Evolutionary conservation across 1,139 yeast genomes (phyloP).

Genomic region (Blastobotrys aristatus): DNA sequence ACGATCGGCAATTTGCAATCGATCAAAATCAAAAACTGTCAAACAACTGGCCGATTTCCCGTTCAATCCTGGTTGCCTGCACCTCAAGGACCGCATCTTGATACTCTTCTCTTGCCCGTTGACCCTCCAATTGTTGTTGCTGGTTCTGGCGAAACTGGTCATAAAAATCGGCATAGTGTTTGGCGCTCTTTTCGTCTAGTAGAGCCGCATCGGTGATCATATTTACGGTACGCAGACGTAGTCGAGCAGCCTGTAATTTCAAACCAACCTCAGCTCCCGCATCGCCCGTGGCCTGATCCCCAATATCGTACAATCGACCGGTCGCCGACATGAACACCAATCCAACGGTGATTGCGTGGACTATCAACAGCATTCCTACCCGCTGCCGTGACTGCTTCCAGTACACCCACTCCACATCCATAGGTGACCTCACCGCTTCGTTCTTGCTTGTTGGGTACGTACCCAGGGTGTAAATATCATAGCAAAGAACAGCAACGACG

Average conservation of each 20-base stretch:
- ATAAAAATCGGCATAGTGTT: not conserved
- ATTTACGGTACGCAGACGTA: not conserved
- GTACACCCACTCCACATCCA: conserved; percentile 22
- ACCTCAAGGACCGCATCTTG: conserved; percentile 1
- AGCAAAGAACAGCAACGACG: conserved; percentile 9
- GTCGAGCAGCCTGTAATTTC: too few relatives aligned
- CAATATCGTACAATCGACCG: conserved; percentile 20
- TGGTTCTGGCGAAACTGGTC: not conserved
- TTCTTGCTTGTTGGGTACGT: conserved; percentile 15
- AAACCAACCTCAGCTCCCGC: not conserved
- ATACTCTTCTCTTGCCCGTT: not conserved
- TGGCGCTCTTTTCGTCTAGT: not conserved
- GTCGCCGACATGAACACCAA: conserved; percentile 21
- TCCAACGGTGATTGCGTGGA: conserved; percentile 18
- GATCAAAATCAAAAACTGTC: too few relatives aligned
- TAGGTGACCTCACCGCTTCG: conserved; percentile 11
- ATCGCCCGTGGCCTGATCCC: not conserved
- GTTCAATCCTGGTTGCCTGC: not conserved
- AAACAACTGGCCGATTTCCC: not conserved
- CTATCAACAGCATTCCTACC: conserved; percentile 16
- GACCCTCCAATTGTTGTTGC: not conserved
- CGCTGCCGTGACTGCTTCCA: conserved; percentile 19
- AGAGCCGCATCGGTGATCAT: not conserved
- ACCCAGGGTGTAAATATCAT: conserved; percentile 14
- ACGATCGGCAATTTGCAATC: too few relatives aligned